phyloP scores from a whole-genome alignment of 495 filamentous ascomycete genomes.

The Podospora australis region DNA sequence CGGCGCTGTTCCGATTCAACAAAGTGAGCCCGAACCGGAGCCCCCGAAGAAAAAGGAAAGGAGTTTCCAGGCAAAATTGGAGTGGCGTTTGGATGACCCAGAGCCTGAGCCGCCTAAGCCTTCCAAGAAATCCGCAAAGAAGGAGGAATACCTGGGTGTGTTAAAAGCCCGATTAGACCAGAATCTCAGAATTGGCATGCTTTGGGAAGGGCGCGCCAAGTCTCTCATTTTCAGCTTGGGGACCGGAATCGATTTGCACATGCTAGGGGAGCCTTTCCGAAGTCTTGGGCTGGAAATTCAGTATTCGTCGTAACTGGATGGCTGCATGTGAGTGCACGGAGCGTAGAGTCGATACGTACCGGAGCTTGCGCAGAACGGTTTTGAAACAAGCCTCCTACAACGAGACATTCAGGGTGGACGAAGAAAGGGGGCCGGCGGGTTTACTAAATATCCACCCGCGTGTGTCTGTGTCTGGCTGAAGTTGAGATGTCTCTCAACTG shows the following conservation, averaged over 20 bases:
- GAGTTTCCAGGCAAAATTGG: conserved; percentile 50
- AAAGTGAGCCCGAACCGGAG: conserved; percentile 18
- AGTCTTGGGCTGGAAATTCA: conserved; percentile 82
- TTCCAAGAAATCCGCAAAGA: conserved; percentile 12
- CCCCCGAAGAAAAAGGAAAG: conserved; percentile 31
- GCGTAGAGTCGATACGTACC: no score
- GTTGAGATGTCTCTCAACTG: no score
- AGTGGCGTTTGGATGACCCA: conserved; percentile 45
- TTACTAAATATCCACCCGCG: no score
- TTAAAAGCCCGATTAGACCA: conserved; percentile 85
- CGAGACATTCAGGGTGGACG: no score
- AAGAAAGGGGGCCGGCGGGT: no score
- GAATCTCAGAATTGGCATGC: conserved; percentile 69
- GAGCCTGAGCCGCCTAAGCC: conserved; percentile 16
- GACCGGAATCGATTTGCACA: conserved; percentile 66
- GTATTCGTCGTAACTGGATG: conserved; percentile 80
- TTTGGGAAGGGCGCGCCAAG: conserved; percentile 94
- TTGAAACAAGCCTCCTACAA: no score
- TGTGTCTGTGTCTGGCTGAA: no score
- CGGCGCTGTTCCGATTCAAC: conserved; percentile 23
- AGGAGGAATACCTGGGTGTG: conserved; percentile 73
- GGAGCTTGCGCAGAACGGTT: no score
- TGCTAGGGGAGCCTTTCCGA: conserved; percentile 60
- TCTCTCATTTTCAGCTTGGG: conserved; percentile 89
- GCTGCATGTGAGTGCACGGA: no score